Evolutionary conservation across 139 green algal species (phyloP), one percentile per base, ranked within the genome.

Genomic region (Edaphochlamys debaryana): DNA sequence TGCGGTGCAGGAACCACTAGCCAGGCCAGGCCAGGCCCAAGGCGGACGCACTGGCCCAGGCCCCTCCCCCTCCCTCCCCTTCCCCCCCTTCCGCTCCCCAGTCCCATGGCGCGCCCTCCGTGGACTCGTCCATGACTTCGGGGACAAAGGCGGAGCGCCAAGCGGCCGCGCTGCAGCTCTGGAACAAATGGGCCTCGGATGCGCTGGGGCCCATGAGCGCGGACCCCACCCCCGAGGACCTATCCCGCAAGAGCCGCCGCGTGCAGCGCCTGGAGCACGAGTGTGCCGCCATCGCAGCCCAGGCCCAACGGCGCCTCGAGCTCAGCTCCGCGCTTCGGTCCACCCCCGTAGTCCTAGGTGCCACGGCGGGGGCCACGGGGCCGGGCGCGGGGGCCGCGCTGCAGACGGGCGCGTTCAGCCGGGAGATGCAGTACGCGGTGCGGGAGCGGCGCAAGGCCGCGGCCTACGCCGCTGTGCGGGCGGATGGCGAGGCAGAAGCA

Each of bases 221-320:
- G 23, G 84, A 84, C 17, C 76, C 76, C 36, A 76, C 60, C 5
- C 42, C 37, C 1, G 52, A 80, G 37, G 76, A 85, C n/a, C 76
- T 88, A 30, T 30, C 60, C 17, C 45, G 45, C 32, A 91, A 82
- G 68, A 89, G 64, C 56, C 54, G 11, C 38, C 68, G 78, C 0
- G 54, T 87, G 25, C 62, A 85, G 45, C 45, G 77, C 41, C 66
- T 89, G 25, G 86, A 89, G 73, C 30, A 78, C 23, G 82, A 89
- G 60, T 89, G 86, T 30, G 86, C 86, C n/a, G 67, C 56, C 19
- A 32, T 89, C 22, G 79, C 86, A 6, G 67, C 79, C 0, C 54
- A 45, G 25, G 86, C 86, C 13, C 76, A 89, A 66, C 72, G 69
- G 19, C 81, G 86, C 15, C 60, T 89, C 20, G 80, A 81, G 64